Base-by-base conservation (phyloP, 768 basidiomycete genomes). In the Mycena pura region DNA sequence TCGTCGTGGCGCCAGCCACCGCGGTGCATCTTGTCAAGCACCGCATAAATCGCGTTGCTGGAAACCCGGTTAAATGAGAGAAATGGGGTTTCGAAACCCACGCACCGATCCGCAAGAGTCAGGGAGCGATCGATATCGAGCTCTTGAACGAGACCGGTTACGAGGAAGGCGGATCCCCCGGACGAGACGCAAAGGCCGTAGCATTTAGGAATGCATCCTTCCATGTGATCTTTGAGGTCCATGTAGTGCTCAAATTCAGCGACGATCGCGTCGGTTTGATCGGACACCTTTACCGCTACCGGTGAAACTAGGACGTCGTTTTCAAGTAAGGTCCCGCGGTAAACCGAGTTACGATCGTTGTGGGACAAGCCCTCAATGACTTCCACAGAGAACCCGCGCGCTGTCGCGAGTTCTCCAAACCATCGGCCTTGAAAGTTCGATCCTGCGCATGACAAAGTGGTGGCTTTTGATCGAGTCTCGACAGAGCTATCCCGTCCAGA, bases 1-100 rank as follows among this genome's bases (percentile, higher is more conserved):
- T 54, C 52, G 40, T 54, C 44, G 52, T 54, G 52, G 3, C 22
- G 21, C 52, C 40, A 54, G 6, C 52, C 40, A 9, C 40, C 52
- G 11, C 44, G 2, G 21, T 54, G 52, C 52, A 54, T 13, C 32
- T 34, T 54, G 52, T n/a, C 13, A 5, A 54, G 40, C 6, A 22
- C 10, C 15, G 19, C 52, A 22, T 54, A 54, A 5, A 54, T 24
- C 21, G 27, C 52, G 29, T 25, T 31, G 27, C 52, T 54, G 41
- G 29, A 14, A 1, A 29, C 41, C 28, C 29, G 19, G 28, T 43
- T 32, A 15, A n/a, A n/a, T n/a, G n/a, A n/a, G n/a, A n/a, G 17
- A 32, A 41, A 7, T 17, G 7, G 9, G 11, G 17, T 17, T 24
- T 31, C 36, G n/a, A 34, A 50, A 39, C 19, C 41, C 51, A 15